Evolutionary conservation across 257 asterid genomes (phyloP), one percentile per base, ranked within the genome.

Genomic region (Solanum verrucosum): DNA sequence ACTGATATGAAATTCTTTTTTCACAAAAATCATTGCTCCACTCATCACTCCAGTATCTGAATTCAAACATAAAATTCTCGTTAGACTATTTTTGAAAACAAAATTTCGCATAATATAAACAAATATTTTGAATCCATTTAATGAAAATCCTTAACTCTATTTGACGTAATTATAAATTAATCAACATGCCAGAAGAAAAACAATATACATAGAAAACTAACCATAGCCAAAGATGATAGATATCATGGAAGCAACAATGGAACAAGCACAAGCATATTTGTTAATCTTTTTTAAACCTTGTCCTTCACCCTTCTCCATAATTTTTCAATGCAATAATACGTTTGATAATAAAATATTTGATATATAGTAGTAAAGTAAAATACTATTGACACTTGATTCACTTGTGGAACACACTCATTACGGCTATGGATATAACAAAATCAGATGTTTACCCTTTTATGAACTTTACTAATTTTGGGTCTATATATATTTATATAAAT

Each of bases 161-260:
- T 3, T 38, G 42, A 38, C 42, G 3, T 0, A 8, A 38, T 38
- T 38, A 38, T 38, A 38, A 2, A 38, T 38, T 38, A 38, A 40
- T 40, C 46, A 40, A 9, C 42, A 8, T 38, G 46, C 0, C 4
- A 0, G 46, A 40, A 40, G 46, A 9, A 46, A 44, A 11, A 44
- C 0, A 0, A 44, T 42, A 44, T 1, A 18, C 2, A 18, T 10
- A 10, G 2, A 77, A 21, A 77, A 79, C 89, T 87, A 9, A 94
- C 98, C 98, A 79, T 95, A 95, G 68, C 98, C 98, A 71, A 95
- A 95, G 52, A 95, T 94, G 88, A 94, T 94, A 59, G 97, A 92
- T 21, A 95, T 92, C 97, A 92, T 94, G 27, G 98, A 95, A 29
- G 93, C 97, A 81, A 95, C 96, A 0, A 91, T 12, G 5, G 97